Percentiles rank a stretch among this genome's conserved stretches.
phyloP scores from a whole-genome alignment of 371 early-diverging fungal genomes.

The Saksenaea vasiformis region DNA sequence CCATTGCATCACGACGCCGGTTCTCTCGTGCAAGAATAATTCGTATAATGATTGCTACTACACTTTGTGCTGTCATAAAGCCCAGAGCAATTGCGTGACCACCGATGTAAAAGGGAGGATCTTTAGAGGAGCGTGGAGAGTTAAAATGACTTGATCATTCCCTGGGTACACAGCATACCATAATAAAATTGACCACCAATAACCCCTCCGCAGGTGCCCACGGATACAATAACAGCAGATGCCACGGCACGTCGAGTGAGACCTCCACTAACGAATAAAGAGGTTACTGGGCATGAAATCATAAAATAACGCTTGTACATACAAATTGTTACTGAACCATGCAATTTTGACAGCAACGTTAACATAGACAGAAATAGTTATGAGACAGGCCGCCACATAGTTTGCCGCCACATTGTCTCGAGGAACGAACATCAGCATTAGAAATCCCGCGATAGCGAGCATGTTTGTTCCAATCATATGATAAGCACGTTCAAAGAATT shows the following conservation, averaged over 20 bases:
- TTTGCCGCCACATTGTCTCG: conserved; percentile 12
- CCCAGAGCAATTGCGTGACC: conserved; percentile 23
- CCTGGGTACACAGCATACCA: conserved; percentile 16
- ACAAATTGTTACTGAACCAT: conserved; percentile 49
- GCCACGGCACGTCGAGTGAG: conserved; percentile 44
- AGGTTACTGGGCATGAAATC: too few relatives aligned
- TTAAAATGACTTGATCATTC: background rate
- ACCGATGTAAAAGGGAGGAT: conserved; percentile 7
- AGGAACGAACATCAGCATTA: conserved; percentile 32
- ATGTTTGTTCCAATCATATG: conserved; percentile 34
- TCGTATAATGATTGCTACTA: conserved; percentile 25
- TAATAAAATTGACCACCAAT: conserved; percentile 43
- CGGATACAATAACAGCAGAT: conserved; percentile 36
- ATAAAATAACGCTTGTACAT: background rate
- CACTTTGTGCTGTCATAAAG: conserved; percentile 26
- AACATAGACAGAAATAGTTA: conserved; percentile 34
- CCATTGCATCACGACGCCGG: conserved; percentile 15
- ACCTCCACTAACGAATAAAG: conserved; percentile 22
- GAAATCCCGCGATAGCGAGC: conserved; percentile 30
- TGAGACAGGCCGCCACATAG: conserved; percentile 30
- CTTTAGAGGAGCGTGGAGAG: background rate
- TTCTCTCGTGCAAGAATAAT: conserved; percentile 30
- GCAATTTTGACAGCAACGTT: conserved; percentile 37
- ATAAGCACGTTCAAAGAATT: conserved; percentile 31
- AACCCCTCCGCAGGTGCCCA: conserved; percentile 44